A percentile compares a stretch with the other conserved stretches of the same genome.
Conservation (phyloP, 1,139 yeast genomes). For the Nakaseomyces bracarensis region DNA sequence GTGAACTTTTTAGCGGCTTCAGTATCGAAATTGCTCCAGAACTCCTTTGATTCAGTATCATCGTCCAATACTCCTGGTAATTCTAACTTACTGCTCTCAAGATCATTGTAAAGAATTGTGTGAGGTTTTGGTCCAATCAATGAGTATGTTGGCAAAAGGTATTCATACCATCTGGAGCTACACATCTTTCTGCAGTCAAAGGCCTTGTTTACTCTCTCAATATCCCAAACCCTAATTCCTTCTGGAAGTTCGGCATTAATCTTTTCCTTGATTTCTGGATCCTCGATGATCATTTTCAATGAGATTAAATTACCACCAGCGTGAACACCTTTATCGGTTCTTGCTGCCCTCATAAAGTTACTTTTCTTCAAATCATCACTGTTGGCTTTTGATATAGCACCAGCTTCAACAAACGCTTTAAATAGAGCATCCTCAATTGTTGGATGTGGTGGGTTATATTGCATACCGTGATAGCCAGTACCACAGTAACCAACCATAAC, state of each 20-base stretch:
- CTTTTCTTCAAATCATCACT: constrained; percentile 82
- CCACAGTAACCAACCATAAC: constrained; percentile 95
- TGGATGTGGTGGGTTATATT: constrained; percentile 75
- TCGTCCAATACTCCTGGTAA: constrained; percentile 53
- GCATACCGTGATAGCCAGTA: constrained; percentile 97
- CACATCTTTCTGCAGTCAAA: constrained; percentile 96
- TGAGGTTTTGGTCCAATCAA: constrained; percentile 84
- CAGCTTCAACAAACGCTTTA: constrained; percentile 74
- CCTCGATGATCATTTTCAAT: constrained; percentile 81
- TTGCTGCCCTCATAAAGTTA: constrained; percentile 88
- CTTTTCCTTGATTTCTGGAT: constrained; percentile 61
- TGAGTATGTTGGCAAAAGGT: constrained; percentile 82
- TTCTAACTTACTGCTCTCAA: constrained; percentile 45
- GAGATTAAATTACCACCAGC: constrained; percentile 96
- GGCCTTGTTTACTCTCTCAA: constrained; percentile 77
- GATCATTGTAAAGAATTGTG: constrained; percentile 52
- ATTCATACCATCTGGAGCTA: constrained; percentile 88
- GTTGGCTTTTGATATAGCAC: constrained; percentile 82
- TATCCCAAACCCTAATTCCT: constrained; percentile 88
- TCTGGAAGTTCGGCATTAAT: constrained; percentile 73
- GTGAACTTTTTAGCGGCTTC: constrained; percentile 43
- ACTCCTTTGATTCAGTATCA: constrained; percentile 59
- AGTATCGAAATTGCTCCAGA: constrained; percentile 56
- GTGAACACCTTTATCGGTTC: constrained; percentile 98
- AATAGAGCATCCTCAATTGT: constrained; percentile 93